phyloP scores from a whole-genome alignment of 2,329 filamentous ascomycete genomes.

The Epichloe hybrida region DNA sequence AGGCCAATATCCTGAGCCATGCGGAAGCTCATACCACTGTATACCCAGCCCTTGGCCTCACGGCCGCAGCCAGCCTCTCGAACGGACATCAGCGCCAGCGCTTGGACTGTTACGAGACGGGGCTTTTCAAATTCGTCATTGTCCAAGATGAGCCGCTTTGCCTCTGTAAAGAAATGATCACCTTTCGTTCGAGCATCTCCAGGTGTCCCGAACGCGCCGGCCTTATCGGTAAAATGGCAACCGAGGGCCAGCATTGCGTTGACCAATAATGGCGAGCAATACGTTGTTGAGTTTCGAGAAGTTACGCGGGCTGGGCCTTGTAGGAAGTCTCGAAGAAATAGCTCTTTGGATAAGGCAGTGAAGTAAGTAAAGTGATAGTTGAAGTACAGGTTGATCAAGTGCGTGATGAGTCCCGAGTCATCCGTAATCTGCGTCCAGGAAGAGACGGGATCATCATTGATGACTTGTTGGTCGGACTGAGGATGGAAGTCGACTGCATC shows the following conservation, averaged over 20 bases:
- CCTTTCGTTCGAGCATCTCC: constrained; percentile 76
- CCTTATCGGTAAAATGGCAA: constrained; percentile 76
- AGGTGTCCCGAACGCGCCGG: constrained; percentile 55
- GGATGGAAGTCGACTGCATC: constrained; percentile 23
- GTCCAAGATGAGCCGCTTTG: constrained; percentile 76
- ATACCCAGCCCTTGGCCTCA: constrained; percentile 95
- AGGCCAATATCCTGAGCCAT: constrained; percentile 93
- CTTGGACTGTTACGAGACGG: constrained; percentile 79
- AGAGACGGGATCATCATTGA: constrained; percentile 55
- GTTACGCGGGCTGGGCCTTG: constrained; percentile 47
- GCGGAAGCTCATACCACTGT: constrained; percentile 94
- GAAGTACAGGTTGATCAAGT: constrained; percentile 96
- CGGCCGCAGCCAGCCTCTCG: constrained; percentile 87
- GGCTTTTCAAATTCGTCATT: constrained; percentile 90
- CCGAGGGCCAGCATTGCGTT: constrained; percentile 89
- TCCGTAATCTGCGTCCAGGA: constrained; percentile 83
- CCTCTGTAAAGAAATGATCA: constrained; percentile 91
- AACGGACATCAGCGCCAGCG: constrained; percentile 88
- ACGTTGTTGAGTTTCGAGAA: constrained; percentile 42
- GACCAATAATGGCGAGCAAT: constrained; percentile 81
- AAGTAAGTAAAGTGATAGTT: constrained; percentile 97
- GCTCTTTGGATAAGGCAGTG: constrained; percentile 69
- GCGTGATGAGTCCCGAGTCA: constrained; percentile 64
- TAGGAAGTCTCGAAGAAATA: constrained; percentile 79
- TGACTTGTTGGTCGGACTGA: constrained; percentile 31